A percentile compares a stretch with the other conserved stretches of the same genome.
Evolutionary conservation across 2,329 filamentous ascomycete species (phyloP).

Genomic region (Juglanconis sp.): DNA sequence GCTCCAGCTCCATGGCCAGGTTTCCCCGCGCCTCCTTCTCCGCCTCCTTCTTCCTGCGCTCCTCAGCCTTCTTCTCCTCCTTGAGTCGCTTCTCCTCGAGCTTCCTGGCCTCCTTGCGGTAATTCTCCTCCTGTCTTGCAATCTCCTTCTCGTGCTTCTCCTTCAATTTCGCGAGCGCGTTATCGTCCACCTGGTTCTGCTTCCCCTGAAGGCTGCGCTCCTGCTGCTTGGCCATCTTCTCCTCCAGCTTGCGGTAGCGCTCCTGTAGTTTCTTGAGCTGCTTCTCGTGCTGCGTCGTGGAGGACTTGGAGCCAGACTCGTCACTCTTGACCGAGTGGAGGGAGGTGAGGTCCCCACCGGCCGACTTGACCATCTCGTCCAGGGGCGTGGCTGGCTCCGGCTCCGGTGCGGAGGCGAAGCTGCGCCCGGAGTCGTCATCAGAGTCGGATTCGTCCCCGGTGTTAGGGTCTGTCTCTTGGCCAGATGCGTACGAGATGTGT

Average conservation of each 20-base stretch:
- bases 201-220: conserved; percentile 40
- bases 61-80: conserved; percentile 59
- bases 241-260: conserved; percentile 59
- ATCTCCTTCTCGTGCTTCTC: conserved; percentile 63
- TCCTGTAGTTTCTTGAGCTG: conserved; percentile 63
- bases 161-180: conserved; percentile 52
- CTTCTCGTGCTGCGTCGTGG: conserved; percentile 49
- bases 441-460: conserved; percentile 23
- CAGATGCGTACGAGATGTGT: conserved; percentile 27
- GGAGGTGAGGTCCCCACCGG: conserved; percentile 17
- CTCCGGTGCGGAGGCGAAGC: conserved; percentile 49
- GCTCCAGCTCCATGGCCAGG: conserved; percentile 51
- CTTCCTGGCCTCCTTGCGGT: conserved; percentile 60
- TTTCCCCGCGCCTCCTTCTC: conserved; percentile 53
- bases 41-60: conserved; percentile 44
- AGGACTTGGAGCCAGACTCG: conserved; percentile 32
- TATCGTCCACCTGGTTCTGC: conserved; percentile 29
- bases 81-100: conserved; percentile 61
- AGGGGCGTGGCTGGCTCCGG: conserved; percentile 27
- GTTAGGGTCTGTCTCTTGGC: conserved; percentile 30
- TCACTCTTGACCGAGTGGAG: conserved; percentile 35
- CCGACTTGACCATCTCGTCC: background rate
- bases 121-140: conserved; percentile 65
- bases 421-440: conserved; percentile 44
- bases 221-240: conserved; percentile 56